A percentile compares a stretch with the other conserved stretches of the same genome.
These are phyloP conservation scores for Talaromyces sp. DNA, from an alignment of 2,329 filamentous ascomycete genomes.

Conservation along the genomic window DNA sequence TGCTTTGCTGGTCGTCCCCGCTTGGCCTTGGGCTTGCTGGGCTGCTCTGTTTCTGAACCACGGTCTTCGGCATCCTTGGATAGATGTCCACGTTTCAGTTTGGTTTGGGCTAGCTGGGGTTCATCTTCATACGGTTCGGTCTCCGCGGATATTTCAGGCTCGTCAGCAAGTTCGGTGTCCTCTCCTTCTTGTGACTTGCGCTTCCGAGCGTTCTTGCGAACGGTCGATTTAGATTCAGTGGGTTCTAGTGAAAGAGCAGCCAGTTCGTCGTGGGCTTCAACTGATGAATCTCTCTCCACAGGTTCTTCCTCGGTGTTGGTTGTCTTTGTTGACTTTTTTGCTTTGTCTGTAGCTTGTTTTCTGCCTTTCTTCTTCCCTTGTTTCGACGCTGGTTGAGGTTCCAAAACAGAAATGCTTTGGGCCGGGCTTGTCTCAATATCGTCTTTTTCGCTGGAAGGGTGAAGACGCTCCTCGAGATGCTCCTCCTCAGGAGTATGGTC, in stretches of 20 bases:
- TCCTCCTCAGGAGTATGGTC: background rate
- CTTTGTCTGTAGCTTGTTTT: background rate
- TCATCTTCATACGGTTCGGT: slow-evolving; percentile 6
- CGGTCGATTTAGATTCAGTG: background rate
- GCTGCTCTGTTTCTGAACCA: background rate
- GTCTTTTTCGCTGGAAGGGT: background rate
- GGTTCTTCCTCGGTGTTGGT: background rate
- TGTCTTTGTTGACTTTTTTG: background rate
- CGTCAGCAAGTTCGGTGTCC: background rate
- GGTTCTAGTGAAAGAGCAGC: background rate
- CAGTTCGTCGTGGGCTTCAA: background rate
- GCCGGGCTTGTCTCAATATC: background rate
- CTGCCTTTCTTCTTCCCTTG: background rate
- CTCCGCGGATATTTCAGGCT: background rate
- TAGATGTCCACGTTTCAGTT: slow-evolving; percentile 4
- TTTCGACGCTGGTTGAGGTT: background rate
- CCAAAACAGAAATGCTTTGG: background rate
- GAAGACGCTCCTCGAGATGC: background rate
- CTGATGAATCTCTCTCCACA: background rate
- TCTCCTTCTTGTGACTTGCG: slow-evolving; percentile 2
- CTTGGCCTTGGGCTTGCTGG: background rate
- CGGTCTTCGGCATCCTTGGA: background rate
- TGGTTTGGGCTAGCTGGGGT: background rate
- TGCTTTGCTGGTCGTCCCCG: slow-evolving; percentile 6
- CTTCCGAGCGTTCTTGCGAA: background rate